Conservation (phyloP, 257 asterid species). For the Capsicum rhomboideum region DNA sequence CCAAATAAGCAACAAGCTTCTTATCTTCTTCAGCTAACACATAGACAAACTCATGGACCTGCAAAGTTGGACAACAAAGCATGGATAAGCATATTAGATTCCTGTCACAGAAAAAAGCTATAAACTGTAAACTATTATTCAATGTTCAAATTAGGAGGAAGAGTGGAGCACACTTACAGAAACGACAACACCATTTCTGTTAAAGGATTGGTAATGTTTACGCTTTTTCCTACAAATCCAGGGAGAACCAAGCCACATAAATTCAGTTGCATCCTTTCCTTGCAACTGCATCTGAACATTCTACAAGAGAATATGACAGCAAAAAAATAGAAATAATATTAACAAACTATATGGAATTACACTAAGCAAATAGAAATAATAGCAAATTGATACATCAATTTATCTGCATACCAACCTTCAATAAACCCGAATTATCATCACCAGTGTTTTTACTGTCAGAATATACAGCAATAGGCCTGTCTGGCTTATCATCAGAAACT, state of each 20-base stretch:
- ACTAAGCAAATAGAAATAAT: background rate
- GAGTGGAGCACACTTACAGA: conserved; percentile 37
- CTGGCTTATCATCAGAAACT: conserved; percentile 22
- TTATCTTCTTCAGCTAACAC: conserved; percentile 75
- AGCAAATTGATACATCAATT: background rate
- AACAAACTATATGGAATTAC: background rate
- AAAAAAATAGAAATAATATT: background rate
- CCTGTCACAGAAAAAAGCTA: background rate
- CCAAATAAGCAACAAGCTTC: conserved; percentile 71
- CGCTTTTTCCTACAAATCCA: conserved; percentile 63
- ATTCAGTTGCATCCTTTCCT: conserved; percentile 13
- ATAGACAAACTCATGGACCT: conserved; percentile 72
- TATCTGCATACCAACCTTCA: conserved; percentile 37
- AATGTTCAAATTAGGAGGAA: background rate
- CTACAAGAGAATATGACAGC: conserved; percentile 7
- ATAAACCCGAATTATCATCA: conserved; percentile 12
- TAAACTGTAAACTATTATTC: background rate
- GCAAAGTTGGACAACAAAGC: background rate
- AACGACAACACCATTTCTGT: conserved; percentile 60
- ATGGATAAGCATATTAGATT: background rate
- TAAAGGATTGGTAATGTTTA: conserved; percentile 53
- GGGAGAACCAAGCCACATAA: conserved; percentile 62
- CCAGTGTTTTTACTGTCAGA: conserved; percentile 6
- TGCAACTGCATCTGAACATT: conserved; percentile 17
- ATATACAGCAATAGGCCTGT: conserved; percentile 13